Percentiles rank a stretch among this genome's conserved stretches.
phyloP scores from a whole-genome alignment of 2,329 filamentous ascomycete species.

The Cordyceps cicadae region DNA sequence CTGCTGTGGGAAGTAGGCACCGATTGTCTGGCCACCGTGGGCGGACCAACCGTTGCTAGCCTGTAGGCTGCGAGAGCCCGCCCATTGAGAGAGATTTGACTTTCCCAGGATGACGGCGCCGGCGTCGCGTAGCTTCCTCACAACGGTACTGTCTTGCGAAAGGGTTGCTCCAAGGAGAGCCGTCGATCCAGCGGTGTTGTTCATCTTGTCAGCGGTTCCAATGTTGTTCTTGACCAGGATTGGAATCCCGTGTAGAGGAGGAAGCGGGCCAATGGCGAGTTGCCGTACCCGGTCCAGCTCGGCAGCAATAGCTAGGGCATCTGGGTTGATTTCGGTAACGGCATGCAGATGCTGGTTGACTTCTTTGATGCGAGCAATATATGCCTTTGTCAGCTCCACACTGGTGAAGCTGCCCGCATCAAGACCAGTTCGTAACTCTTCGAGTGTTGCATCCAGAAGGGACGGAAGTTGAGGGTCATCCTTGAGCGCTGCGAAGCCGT shows the following conservation, averaged over 20 bases:
- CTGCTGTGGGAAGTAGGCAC: constrained; percentile 52
- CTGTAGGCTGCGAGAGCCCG: constrained; percentile 51
- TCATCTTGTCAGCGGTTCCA: constrained; percentile 53
- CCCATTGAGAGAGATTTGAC: constrained; percentile 57
- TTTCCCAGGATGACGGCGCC: constrained; percentile 61
- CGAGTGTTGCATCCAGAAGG: constrained; percentile 17
- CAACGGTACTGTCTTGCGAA: constrained; percentile 48
- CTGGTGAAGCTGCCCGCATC: constrained; percentile 24
- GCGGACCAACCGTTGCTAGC: constrained; percentile 56
- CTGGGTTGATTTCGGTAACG: constrained; percentile 30
- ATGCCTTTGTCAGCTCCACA: constrained; percentile 27
- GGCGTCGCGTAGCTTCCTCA: constrained; percentile 48
- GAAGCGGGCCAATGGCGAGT: constrained; percentile 13
- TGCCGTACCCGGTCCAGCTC: constrained; percentile 23
- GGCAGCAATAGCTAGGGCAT: constrained; percentile 30
- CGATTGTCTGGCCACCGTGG: constrained; percentile 53
- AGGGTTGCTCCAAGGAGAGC: constrained; percentile 52
- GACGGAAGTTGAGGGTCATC: constrained; percentile 1
- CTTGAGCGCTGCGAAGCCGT: background rate
- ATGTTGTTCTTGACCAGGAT: constrained; percentile 62
- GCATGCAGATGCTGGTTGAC: constrained; percentile 20
- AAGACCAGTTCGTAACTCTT: constrained; percentile 16
- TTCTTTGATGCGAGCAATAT: constrained; percentile 21
- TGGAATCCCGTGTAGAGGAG: constrained; percentile 55
- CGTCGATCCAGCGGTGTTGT: constrained; percentile 56